phyloP scores from a whole-genome alignment of 2,329 filamentous ascomycete species.

The Fusarium longipes region DNA sequence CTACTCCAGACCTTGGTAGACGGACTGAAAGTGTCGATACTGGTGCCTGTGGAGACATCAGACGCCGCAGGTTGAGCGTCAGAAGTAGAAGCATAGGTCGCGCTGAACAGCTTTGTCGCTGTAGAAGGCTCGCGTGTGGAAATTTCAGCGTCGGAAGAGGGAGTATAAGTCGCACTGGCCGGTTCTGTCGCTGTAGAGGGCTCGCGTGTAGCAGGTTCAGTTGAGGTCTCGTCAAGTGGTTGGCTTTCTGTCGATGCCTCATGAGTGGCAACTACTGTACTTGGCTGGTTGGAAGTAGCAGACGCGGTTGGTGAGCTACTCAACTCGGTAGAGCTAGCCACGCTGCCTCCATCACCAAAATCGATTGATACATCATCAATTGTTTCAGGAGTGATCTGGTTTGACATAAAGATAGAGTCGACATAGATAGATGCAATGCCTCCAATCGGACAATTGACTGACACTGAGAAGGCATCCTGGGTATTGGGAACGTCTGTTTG shows the following conservation, averaged over 20 bases:
- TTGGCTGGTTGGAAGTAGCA: fast-evolving
- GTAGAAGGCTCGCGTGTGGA: background rate
- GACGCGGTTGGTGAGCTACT: fast-evolving
- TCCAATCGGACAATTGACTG: constrained; percentile 2
- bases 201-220: too few species aligned
- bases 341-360: background rate
- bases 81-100: background rate
- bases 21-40: background rate
- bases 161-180: too few species aligned
- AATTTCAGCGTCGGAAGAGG: too few species aligned
- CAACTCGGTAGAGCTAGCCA: background rate
- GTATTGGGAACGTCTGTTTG: background rate
- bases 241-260: background rate
- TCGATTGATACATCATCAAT: constrained; percentile 24
- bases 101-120: background rate
- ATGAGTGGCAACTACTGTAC: background rate
- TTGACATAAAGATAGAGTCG: constrained; percentile 40
- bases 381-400: constrained; percentile 32
- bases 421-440: constrained; percentile 17
- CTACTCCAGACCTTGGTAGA: background rate
- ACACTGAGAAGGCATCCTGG: background rate
- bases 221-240: background rate
- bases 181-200: too few species aligned
- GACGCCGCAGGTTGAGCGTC: background rate
- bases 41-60: background rate